Base-by-base conservation (phyloP, 306 rosid genomes). In the Notholithocarpus densiflorus region DNA sequence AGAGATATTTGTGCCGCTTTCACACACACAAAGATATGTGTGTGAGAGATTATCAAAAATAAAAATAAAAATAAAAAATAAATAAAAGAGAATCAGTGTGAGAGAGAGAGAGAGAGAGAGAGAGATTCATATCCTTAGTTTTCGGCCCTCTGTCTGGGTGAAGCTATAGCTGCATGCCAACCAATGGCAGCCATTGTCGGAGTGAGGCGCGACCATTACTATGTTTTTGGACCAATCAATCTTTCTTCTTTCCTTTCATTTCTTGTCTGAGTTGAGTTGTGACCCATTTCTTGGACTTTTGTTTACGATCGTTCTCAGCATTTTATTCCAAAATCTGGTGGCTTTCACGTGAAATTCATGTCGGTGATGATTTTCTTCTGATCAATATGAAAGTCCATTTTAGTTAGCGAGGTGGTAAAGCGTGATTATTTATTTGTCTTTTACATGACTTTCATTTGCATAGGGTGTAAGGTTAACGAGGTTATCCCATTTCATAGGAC, bases 291-390 rank as follows among this genome's bases (percentile, higher is more conserved):
- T 61, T 73, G 82, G 78, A 72, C 43, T 13, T 53, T 79, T 72
- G 56, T 32, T 23, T 14, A 21, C 2, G 45, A 40, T 60, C 17
- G 4, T n/a, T n/a, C 70, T 64, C 23, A 4, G 23, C 74, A 40
- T 40, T 40, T 55, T 81, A 31, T 70, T 76, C 52, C 74, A 21
- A 6, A 7, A 72, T 80, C 1, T 48, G 53, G 77, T 82, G 87
- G 76, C 26, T 51, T 79, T 73, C 86, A 87, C 79, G 54, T 68
- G 84, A 61, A 76, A 8, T 40, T 40, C 45, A 40, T 8, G 45
- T 40, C 45, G 11, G 40, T 1, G 40, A 40, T 40, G 45, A 40
- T 40, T 40, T 40, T 40, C 45, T 40, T 40, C 45, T 40, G 45
- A 40, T 40, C 45, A 40, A 40, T 40, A 40, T 9, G 45, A 40